These are phyloP conservation scores for Collybia sordida DNA, from an alignment of 768 basidiomycete species.

Conservation along the genomic window DNA sequence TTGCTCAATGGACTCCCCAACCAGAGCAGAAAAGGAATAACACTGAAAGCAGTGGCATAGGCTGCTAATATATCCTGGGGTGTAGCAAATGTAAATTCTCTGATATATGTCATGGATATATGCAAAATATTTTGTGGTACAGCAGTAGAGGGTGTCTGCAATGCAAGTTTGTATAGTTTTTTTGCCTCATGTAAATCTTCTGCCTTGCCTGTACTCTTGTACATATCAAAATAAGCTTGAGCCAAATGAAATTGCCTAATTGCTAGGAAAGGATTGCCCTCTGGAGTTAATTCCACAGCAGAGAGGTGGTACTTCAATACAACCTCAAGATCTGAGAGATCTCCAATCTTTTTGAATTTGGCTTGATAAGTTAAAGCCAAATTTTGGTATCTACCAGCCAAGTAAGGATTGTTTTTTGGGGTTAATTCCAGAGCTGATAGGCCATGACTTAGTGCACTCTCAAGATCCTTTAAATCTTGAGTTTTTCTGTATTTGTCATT, in stretches of 20 bases:
- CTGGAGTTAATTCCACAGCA: too few relatives aligned
- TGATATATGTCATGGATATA: neutral
- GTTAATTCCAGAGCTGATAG: neutral
- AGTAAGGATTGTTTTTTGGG: neutral
- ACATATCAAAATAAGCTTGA: neutral
- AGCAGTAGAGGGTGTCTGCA: neutral
- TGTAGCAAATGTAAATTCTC: neutral
- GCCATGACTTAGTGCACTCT: too few relatives aligned
- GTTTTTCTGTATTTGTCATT: neutral
- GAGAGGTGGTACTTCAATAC: too few relatives aligned
- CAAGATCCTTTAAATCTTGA: too few relatives aligned
- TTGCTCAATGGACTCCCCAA: neutral
- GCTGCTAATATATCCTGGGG: neutral
- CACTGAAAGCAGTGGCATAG: too few relatives aligned
- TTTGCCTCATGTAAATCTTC: constrained; percentile 4
- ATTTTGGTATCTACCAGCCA: neutral
- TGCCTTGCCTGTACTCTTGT: constrained; percentile 1
- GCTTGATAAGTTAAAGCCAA: too few relatives aligned
- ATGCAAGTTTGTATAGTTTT: constrained; percentile 1
- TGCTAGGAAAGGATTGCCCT: neutral
- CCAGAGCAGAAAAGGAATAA: too few relatives aligned
- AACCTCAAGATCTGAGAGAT: too few relatives aligned
- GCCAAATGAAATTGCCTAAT: neutral
- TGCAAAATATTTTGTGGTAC: constrained; percentile 1
- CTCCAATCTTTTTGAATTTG: too few relatives aligned